These are phyloP conservation scores for Tylopilus intermedius DNA, from an alignment of 768 basidiomycete species.

Conservation along the genomic window DNA sequence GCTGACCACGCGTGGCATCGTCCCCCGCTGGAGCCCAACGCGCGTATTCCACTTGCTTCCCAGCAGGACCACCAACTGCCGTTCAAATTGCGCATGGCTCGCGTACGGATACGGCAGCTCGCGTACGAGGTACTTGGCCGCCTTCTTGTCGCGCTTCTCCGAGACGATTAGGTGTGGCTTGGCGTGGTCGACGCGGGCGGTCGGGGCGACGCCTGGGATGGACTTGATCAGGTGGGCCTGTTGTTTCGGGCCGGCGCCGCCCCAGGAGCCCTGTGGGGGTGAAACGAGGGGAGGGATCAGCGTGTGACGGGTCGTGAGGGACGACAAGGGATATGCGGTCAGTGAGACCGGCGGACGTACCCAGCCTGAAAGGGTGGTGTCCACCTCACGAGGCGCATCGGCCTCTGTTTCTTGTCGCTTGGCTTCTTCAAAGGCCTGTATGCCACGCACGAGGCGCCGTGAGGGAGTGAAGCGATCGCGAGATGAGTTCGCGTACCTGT, in stretches of 20 bases:
- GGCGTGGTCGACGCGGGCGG: constrained; percentile 74
- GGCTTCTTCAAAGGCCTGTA: constrained; percentile 77
- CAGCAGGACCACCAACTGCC: constrained; percentile 71
- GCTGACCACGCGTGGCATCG: constrained; percentile 79
- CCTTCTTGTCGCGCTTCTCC: constrained; percentile 93
- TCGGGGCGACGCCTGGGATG: constrained; percentile 74
- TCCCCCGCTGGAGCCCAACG: constrained; percentile 75
- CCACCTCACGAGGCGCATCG: constrained; percentile 84
- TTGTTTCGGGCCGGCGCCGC: constrained; percentile 67
- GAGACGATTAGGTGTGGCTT: constrained; percentile 92
- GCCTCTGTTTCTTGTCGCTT: constrained; percentile 79
- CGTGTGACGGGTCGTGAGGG: background rate
- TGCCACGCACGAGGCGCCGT: background rate
- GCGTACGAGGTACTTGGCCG: constrained; percentile 80
- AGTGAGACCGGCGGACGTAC: constrained; percentile 40
- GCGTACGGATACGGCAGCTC: constrained; percentile 96
- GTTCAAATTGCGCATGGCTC: constrained; percentile 87
- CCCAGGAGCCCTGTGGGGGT: constrained; percentile 80
- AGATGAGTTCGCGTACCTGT: constrained; percentile 47
- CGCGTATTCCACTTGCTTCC: constrained; percentile 94
- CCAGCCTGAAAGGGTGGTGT: constrained; percentile 94
- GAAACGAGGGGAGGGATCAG: background rate
- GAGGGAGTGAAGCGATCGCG: background rate
- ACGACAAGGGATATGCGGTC: background rate
- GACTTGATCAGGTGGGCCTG: constrained; percentile 73